Evolutionary conservation across 2,329 filamentous ascomycete genomes (phyloP).

Genomic region (Taxawa tesnikishii): DNA sequence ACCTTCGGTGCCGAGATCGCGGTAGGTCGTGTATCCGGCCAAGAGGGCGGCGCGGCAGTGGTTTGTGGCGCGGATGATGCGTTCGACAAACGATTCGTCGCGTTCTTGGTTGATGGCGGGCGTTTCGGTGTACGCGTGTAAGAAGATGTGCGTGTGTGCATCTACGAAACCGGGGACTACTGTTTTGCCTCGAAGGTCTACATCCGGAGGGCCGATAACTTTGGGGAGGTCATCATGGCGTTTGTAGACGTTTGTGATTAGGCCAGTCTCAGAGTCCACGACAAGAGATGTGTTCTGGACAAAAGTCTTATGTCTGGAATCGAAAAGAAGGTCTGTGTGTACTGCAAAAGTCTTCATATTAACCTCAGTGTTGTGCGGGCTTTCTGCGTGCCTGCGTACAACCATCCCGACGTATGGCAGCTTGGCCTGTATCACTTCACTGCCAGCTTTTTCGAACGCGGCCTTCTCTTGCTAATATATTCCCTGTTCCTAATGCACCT

Average conservation of each 20-base stretch:
- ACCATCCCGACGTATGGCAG: too few species aligned
- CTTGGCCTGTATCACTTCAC: too few species aligned
- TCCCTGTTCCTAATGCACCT: too few species aligned
- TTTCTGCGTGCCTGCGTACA: background rate
- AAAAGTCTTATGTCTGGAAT: slow-evolving; percentile 31
- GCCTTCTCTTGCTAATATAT: too few species aligned
- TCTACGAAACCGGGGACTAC: slow-evolving; percentile 44
- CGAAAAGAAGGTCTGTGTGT: slow-evolving; percentile 37
- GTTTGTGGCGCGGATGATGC: slow-evolving; percentile 41
- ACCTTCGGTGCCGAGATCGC: slow-evolving; percentile 43
- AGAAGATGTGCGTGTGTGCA: slow-evolving; percentile 44
- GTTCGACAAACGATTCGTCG: slow-evolving; percentile 46
- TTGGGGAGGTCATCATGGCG: slow-evolving; percentile 11
- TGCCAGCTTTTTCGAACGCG: too few species aligned
- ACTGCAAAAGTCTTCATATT: slow-evolving; percentile 12
- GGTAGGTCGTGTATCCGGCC: slow-evolving; percentile 47
- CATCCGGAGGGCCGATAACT: slow-evolving; percentile 22
- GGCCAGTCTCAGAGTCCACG: slow-evolving; percentile 26
- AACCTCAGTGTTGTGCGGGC: background rate
- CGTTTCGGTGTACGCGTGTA: slow-evolving; percentile 32
- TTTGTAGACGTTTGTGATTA: slow-evolving; percentile 24
- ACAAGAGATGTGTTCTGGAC: slow-evolving; percentile 30
- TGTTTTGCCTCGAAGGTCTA: slow-evolving; percentile 42
- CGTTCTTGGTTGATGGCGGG: slow-evolving; percentile 38
- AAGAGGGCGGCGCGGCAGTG: slow-evolving; percentile 40